Conservation (phyloP, 2,329 filamentous ascomycete genomes). For the Aspergillus terreus region DNA sequence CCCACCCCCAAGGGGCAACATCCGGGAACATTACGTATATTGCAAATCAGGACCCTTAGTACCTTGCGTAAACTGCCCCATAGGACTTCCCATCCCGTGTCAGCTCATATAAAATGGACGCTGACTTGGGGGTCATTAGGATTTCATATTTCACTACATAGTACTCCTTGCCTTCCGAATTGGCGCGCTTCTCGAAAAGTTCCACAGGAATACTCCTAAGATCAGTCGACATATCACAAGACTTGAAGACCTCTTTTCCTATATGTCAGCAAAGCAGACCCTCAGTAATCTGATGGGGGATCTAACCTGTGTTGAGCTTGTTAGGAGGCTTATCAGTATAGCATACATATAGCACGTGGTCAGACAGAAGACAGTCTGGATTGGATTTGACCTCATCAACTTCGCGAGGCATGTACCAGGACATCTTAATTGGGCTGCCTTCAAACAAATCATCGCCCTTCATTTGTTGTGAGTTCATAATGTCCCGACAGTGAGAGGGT, state of each 20-base stretch:
- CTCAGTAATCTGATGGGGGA: neutral
- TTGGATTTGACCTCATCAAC: accelerated
- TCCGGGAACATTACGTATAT: neutral
- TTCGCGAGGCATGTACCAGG: accelerated
- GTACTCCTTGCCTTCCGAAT: neutral
- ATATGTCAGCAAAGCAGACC: neutral
- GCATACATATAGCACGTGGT: constrained; percentile 4
- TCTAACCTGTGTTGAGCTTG: too few species aligned
- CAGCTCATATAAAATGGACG: neutral
- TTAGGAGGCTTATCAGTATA: neutral
- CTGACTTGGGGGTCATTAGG: neutral
- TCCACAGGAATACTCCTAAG: neutral
- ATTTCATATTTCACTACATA: neutral
- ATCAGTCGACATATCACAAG: too few species aligned
- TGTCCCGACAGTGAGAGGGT: too few species aligned
- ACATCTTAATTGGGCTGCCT: constrained; percentile 7
- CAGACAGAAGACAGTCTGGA: neutral
- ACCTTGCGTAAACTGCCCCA: neutral
- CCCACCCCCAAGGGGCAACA: neutral
- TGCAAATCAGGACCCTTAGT: neutral
- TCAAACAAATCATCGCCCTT: constrained; percentile 8
- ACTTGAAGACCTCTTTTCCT: too few species aligned
- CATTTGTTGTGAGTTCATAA: neutral
- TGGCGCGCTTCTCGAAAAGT: neutral
- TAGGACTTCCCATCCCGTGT: neutral